A percentile compares a stretch with the other conserved stretches of the same genome.
Conservation (phyloP, 768 basidiomycete species). For the Serpula lacrymans region DNA sequence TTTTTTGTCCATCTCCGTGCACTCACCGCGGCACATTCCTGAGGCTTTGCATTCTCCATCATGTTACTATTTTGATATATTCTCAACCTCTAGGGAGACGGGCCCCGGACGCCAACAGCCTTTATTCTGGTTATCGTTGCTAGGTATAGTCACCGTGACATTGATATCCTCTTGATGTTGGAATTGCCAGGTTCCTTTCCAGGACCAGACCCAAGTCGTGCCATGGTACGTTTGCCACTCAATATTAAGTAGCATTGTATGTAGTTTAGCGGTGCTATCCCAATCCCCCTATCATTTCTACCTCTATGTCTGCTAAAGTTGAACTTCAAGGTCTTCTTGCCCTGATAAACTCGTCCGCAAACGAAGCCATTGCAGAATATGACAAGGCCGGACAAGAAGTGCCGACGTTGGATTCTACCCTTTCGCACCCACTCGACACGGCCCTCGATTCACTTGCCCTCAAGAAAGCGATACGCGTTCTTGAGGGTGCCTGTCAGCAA, state of each 20-base stretch:
- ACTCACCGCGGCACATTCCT: no score
- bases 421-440: constrained; percentile 6
- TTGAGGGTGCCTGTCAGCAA: constrained; percentile 20
- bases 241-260: not conserved
- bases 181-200: not conserved
- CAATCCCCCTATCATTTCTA: not conserved
- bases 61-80: no score
- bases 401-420: constrained; percentile 5
- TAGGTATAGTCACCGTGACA: not conserved
- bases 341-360: constrained; percentile 11
- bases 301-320: constrained; percentile 2
- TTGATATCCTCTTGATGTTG: not conserved
- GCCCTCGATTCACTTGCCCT: constrained; percentile 5
- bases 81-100: no score
- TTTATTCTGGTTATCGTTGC: not conserved
- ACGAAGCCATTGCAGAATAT: constrained; percentile 14
- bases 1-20: no score
- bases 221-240: not conserved
- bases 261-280: not conserved
- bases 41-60: no score
- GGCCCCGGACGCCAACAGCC: not conserved
- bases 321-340: constrained; percentile 11
- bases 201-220: no score
- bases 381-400: constrained; percentile 8
- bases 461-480: constrained; percentile 11